phyloP scores from a whole-genome alignment of 805 yeast genomes.

The Wickerhamomyces ciferrii region DNA sequence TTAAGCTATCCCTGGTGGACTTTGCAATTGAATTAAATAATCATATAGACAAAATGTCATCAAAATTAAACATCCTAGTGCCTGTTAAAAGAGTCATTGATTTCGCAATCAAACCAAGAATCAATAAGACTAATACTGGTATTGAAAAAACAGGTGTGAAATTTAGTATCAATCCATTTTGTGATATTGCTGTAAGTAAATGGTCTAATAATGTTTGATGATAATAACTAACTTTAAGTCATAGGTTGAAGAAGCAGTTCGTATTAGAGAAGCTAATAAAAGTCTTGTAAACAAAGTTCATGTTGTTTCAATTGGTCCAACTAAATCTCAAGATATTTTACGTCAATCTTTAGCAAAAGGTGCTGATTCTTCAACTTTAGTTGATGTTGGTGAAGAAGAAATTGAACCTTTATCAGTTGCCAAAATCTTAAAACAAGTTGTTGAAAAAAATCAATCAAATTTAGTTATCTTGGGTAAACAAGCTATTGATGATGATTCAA shows the following conservation, averaged over 20 bases:
- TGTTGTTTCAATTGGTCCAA: slow-evolving; percentile 87
- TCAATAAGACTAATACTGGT: slow-evolving; percentile 80
- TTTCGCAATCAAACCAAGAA: slow-evolving; percentile 88
- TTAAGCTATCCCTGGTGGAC: not conserved
- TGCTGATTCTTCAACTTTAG: slow-evolving; percentile 77
- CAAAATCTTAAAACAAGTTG: slow-evolving; percentile 70
- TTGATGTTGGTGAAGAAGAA: slow-evolving; percentile 68
- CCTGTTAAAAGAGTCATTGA: slow-evolving; percentile 96
- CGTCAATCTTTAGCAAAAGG: slow-evolving; percentile 94
- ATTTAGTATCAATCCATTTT: slow-evolving; percentile 92
- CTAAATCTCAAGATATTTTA: slow-evolving; percentile 82
- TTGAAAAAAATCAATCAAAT: slow-evolving; percentile 66
- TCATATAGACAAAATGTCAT: slow-evolving; percentile 21
- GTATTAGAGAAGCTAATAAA: slow-evolving; percentile 63
- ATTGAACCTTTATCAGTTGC: slow-evolving; percentile 90
- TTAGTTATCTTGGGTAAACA: slow-evolving; percentile 91
- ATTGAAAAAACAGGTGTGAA: slow-evolving; percentile 82
- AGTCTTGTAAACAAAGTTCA: slow-evolving; percentile 73
- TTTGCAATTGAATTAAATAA: not conserved
- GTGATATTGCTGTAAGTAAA: slow-evolving; percentile 73
- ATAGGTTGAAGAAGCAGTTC: slow-evolving; percentile 78
- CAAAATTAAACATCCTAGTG: slow-evolving; percentile 70
- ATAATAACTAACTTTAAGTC: no score
- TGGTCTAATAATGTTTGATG: no score
- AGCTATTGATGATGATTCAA: slow-evolving; percentile 92